Percentiles rank a stretch among this genome's conserved stretches.
These are phyloP conservation scores for Backusella morwellensis DNA, from an alignment of 192 early-diverging fungal species.

Conservation along the genomic window DNA sequence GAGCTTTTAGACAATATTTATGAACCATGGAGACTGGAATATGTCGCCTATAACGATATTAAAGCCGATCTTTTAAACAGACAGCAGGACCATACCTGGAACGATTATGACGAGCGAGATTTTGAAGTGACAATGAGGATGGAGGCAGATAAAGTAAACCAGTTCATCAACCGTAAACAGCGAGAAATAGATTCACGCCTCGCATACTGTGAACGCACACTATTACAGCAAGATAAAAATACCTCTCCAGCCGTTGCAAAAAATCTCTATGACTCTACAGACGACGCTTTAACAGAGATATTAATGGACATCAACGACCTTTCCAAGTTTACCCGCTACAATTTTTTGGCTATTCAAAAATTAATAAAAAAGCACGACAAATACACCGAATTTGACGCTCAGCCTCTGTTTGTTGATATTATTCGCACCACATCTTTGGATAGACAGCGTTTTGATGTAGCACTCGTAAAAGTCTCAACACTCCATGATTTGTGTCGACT, in stretches of 20 bases:
- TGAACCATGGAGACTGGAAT: conserved; percentile 79
- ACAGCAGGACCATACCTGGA: conserved; percentile 59
- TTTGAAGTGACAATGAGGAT: conserved; percentile 83
- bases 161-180: conserved; percentile 69
- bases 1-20: conserved; percentile 69
- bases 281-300: conserved; percentile 36
- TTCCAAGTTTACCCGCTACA: conserved; percentile 42
- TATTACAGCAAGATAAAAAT: conserved; percentile 32
- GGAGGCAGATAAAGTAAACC: conserved; percentile 82
- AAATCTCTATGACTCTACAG: conserved; percentile 34
- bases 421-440: conserved; percentile 36
- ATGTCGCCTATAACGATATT: conserved; percentile 81
- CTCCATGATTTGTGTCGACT: conserved; percentile 31
- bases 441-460: conserved; percentile 72
- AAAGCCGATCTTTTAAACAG: conserved; percentile 39
- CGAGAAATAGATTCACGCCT: conserved; percentile 74
- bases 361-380: conserved; percentile 92
- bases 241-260: conserved; percentile 20
- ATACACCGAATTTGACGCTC: conserved; percentile 55
- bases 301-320: conserved; percentile 34
- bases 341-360: conserved; percentile 86
- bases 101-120: conserved; percentile 79
- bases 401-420: conserved; percentile 25
- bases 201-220: conserved; percentile 58
- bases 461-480: conserved; percentile 28